A percentile compares a stretch with the other conserved stretches of the same genome.
Conservation (phyloP, 108 stramenopile genomes). For the Aurantiochytrium sp. region DNA sequence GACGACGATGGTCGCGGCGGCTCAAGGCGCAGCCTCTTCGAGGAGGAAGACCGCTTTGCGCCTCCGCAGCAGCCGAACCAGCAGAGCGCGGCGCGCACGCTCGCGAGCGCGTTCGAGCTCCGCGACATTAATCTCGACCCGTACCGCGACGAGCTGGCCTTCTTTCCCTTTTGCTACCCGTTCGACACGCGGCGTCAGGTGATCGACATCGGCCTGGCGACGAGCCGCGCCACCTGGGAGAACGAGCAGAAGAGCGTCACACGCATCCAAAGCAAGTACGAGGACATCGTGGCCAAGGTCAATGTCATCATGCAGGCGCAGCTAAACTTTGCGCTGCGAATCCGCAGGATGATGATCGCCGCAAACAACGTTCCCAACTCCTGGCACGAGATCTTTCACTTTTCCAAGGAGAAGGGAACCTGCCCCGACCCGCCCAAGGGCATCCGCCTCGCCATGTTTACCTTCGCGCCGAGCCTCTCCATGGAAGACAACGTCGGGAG, state of each 20-base stretch:
- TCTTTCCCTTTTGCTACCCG: background rate
- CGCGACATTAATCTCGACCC: background rate
- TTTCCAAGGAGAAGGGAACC: background rate
- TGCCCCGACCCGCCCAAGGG: background rate
- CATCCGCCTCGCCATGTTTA: background rate
- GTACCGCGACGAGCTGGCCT: background rate
- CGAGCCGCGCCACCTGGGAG: background rate
- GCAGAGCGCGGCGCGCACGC: background rate
- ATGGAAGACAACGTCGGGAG: background rate
- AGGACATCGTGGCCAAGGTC: background rate
- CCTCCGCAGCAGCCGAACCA: background rate
- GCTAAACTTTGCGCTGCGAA: background rate
- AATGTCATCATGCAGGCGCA: background rate
- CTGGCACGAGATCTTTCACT: background rate
- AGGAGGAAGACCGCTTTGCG: no score
- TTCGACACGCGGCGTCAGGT: background rate
- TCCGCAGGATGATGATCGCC: background rate
- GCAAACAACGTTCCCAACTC: background rate
- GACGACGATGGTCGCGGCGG: no score
- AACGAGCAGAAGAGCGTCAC: background rate
- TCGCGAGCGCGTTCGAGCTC: background rate
- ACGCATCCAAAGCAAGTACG: background rate
- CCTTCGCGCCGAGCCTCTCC: background rate
- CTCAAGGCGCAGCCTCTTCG: no score
- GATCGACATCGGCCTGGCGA: background rate